These are phyloP conservation scores for Diversispora epigaea DNA, from an alignment of 192 early-diverging fungal genomes.

Conservation along the genomic window DNA sequence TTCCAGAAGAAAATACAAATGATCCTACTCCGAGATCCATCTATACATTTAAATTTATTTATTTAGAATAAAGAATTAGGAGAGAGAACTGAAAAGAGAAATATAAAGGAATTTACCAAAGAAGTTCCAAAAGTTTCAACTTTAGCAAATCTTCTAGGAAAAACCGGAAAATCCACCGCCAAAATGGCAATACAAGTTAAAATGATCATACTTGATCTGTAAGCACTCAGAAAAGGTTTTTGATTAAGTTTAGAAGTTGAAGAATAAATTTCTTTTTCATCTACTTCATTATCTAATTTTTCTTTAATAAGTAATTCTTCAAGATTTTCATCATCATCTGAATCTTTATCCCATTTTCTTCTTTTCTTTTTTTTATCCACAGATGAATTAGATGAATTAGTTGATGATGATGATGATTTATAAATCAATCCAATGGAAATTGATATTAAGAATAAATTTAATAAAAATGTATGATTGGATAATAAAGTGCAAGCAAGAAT, in stretches of 20 bases:
- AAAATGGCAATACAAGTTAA: slow-evolving; percentile 84
- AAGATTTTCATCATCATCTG: slow-evolving; percentile 22
- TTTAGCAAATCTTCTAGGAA: slow-evolving; percentile 89
- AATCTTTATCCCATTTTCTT: slow-evolving; percentile 23
- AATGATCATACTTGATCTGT: slow-evolving; percentile 77
- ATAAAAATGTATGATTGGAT: slow-evolving; percentile 23
- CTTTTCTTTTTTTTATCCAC: slow-evolving; percentile 13
- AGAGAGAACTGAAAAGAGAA: neutral
- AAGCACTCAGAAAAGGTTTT: slow-evolving; percentile 64
- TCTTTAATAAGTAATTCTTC: slow-evolving; percentile 4
- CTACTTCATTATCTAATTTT: slow-evolving; percentile 9
- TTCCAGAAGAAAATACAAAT: slow-evolving; percentile 89
- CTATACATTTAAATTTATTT: slow-evolving; percentile 36
- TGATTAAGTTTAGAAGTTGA: neutral
- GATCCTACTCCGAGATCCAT: slow-evolving; percentile 96
- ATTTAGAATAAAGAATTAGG: neutral
- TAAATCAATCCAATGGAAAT: neutral
- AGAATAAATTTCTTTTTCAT: neutral
- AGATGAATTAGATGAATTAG: neutral
- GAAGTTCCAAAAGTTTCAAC: slow-evolving; percentile 89
- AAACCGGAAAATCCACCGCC: slow-evolving; percentile 91
- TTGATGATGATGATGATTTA: neutral
- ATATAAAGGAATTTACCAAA: slow-evolving; percentile 52
- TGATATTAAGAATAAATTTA: slow-evolving; percentile 9
- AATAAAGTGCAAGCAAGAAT: slow-evolving; percentile 25